phyloP scores from a whole-genome alignment of 225 moss, liverwort and hornwort species.

The Bryoerythrophyllum caledonicum region DNA sequence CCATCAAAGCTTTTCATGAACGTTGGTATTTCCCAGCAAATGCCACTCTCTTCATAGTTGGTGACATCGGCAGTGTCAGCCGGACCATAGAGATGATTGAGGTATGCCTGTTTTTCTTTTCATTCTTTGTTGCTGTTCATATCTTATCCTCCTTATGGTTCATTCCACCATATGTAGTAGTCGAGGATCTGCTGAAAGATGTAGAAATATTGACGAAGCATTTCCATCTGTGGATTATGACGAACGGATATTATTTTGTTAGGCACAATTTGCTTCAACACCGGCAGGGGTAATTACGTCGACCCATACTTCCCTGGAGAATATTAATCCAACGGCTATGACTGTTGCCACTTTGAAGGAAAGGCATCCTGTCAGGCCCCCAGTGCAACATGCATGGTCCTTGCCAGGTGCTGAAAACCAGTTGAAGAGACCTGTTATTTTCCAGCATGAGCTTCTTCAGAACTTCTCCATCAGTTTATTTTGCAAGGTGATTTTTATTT shows the following conservation, averaged over 20 bases:
- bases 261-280: slow-evolving; percentile 95
- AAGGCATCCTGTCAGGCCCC: slow-evolving; percentile 83
- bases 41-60: slow-evolving; percentile 98
- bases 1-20: slow-evolving; percentile 95
- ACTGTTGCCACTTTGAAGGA: slow-evolving; percentile 70
- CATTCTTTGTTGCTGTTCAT: slow-evolving; percentile 8
- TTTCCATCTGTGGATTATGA: slow-evolving; percentile 22
- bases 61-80: slow-evolving; percentile 95
- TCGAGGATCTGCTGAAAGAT: neutral
- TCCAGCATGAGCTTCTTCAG: slow-evolving; percentile 99
- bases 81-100: slow-evolving; percentile 98
- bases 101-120: slow-evolving; percentile 45
- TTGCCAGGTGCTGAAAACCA: slow-evolving; percentile 64
- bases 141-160: neutral
- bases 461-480: slow-evolving; percentile 99
- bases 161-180: slow-evolving; percentile 4
- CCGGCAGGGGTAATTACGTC: slow-evolving; percentile 67
- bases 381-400: slow-evolving; percentile 88
- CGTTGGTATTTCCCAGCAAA: slow-evolving; percentile 99
- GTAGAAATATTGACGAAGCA: neutral
- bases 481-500: slow-evolving; percentile 71
- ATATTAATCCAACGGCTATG: slow-evolving; percentile 54
- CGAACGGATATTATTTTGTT: slow-evolving; percentile 22
- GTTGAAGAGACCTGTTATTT: slow-evolving; percentile 82
- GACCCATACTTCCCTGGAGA: slow-evolving; percentile 50